These are phyloP conservation scores for Phytophthora capsici DNA, from an alignment of 352 stramenopile species.

Conservation along the genomic window DNA sequence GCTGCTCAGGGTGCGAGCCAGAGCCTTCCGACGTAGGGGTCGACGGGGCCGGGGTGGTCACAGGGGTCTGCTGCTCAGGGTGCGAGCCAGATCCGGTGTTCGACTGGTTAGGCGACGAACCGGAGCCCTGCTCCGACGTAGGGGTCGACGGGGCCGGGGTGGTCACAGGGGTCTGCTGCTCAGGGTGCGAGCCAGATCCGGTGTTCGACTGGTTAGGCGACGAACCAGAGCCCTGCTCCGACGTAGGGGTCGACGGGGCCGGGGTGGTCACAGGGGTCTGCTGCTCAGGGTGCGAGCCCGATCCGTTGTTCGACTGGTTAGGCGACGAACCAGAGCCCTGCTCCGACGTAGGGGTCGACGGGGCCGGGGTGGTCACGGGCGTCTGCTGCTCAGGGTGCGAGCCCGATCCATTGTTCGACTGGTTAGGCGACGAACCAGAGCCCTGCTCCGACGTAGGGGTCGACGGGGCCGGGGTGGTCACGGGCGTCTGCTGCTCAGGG, in stretches of 20 bases:
- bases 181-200: no score
- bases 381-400: background rate
- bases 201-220: background rate
- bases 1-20: constrained; percentile 5
- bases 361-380: background rate
- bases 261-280: background rate
- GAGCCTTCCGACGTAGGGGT: constrained; percentile 2
- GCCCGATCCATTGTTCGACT: no score
- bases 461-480: background rate
- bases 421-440: constrained; percentile 13
- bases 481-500: background rate
- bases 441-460: constrained; percentile 8
- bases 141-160: constrained; percentile 1
- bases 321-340: constrained; percentile 12
- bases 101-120: constrained; percentile 11
- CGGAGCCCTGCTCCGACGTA: constrained; percentile 8
- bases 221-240: constrained; percentile 14
- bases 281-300: no score
- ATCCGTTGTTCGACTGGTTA: no score
- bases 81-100: no score
- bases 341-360: background rate
- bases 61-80: constrained; percentile 4
- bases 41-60: background rate
- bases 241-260: background rate
- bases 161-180: background rate